phyloP scores from a whole-genome alignment of 768 basidiomycete genomes.

The Trametes coccinea region DNA sequence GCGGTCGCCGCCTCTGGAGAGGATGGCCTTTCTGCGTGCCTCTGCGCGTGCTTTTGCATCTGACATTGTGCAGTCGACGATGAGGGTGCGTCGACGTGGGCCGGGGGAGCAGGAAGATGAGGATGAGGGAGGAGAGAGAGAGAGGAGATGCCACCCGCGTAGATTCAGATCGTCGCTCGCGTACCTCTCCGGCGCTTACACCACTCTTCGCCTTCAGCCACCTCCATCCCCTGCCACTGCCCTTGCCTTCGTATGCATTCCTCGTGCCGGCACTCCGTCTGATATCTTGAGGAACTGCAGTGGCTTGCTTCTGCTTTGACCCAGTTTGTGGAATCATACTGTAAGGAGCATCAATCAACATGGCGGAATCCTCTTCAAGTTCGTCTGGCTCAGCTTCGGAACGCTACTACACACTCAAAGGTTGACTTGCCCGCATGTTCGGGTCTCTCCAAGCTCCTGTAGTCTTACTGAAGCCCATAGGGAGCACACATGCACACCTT shows the following conservation, averaged over 20 bases:
- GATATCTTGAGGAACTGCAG: too few species aligned
- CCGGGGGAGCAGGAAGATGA: not conserved
- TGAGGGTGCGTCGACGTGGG: constrained; percentile 12
- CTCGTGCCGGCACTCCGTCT: too few species aligned
- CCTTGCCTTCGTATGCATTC: too few species aligned
- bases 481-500: not conserved
- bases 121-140: not conserved
- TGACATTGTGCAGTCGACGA: constrained; percentile 6
- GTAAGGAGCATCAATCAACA: not conserved
- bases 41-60: constrained; percentile 58
- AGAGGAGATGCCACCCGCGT: constrained; percentile 11
- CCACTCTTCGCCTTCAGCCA: not conserved
- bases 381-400: not conserved
- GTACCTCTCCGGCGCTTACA: constrained; percentile 13
- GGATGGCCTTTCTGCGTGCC: constrained; percentile 76
- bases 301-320: not conserved
- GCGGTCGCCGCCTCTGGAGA: constrained; percentile 68
- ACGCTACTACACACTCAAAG: constrained; percentile 1
- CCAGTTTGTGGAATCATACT: not conserved
- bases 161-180: constrained; percentile 21
- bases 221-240: too few species aligned
- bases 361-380: not conserved
- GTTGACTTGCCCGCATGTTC: not conserved
- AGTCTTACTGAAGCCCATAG: not conserved
- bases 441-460: too few species aligned